A percentile compares a stretch with the other conserved stretches of the same genome.
Evolutionary conservation across 257 asterid genomes (phyloP).

Genomic region (Verbascum thapsus): DNA sequence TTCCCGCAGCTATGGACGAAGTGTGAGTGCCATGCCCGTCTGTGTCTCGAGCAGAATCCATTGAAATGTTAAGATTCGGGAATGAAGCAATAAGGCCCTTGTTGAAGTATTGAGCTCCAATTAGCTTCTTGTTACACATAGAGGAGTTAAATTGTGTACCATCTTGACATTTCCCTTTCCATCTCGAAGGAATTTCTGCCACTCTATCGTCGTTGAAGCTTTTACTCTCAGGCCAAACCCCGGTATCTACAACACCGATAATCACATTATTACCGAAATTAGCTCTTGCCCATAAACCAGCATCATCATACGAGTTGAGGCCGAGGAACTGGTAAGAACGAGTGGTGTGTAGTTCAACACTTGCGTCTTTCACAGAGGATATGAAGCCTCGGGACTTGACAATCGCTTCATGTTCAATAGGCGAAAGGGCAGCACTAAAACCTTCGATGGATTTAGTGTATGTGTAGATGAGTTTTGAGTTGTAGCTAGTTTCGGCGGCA

Average conservation of each 20-base stretch:
- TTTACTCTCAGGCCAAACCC: slow-evolving; percentile 49
- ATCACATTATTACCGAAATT: slow-evolving; percentile 40
- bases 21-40: no score
- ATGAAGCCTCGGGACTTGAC: slow-evolving; percentile 35
- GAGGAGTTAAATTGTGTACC: slow-evolving; percentile 48
- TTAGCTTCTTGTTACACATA: slow-evolving; percentile 41
- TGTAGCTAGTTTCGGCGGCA: neutral
- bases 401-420: slow-evolving; percentile 26
- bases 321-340: slow-evolving; percentile 31
- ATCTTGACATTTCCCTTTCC: slow-evolving; percentile 50
- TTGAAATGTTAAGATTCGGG: no score
- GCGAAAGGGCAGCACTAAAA: slow-evolving; percentile 35
- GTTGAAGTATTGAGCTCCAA: slow-evolving; percentile 51
- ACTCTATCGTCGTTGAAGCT: slow-evolving; percentile 50
- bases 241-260: slow-evolving; percentile 45
- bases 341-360: slow-evolving; percentile 39
- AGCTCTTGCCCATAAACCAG: slow-evolving; percentile 45
- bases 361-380: slow-evolving; percentile 33
- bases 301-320: slow-evolving; percentile 27
- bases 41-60: no score
- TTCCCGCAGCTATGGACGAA: no score
- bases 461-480: slow-evolving; percentile 27
- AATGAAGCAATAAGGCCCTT: no score
- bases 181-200: slow-evolving; percentile 40
- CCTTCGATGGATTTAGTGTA: slow-evolving; percentile 45